A percentile compares a stretch with the other conserved stretches of the same genome.
Conservation (phyloP, 495 filamentous ascomycete species). For the Tricharina praecox region DNA sequence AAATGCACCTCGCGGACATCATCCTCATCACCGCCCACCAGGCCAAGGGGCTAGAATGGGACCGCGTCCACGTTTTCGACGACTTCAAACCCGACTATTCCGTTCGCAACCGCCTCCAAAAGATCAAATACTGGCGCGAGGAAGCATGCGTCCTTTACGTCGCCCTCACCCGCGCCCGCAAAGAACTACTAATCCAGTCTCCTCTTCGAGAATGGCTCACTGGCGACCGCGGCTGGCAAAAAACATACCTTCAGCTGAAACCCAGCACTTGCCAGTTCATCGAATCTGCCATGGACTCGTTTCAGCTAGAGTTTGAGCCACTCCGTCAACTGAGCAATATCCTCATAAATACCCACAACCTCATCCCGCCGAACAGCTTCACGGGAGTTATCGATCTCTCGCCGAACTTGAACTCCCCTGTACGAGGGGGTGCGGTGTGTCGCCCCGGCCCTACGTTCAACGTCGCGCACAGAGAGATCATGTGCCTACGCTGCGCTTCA, state of each 20-base stretch:
- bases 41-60: constrained; percentile 21
- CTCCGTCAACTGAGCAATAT: no score
- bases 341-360: no score
- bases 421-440: no score
- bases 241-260: not conserved
- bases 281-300: no score
- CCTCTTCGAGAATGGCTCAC: not conserved
- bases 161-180: constrained; percentile 17
- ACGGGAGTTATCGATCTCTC: no score
- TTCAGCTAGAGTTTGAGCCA: no score
- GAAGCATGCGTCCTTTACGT: constrained; percentile 18
- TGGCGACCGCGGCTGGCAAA: not conserved
- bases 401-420: no score
- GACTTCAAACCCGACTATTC: constrained; percentile 12
- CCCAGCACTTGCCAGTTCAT: no score
- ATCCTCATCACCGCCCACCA: constrained; percentile 17
- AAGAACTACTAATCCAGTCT: constrained; percentile 13
- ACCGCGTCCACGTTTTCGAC: constrained; percentile 13
- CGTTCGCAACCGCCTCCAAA: not conserved
- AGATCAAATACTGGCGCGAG: constrained; percentile 7
- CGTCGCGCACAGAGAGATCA: no score
- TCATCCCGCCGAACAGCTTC: no score
- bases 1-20: constrained; percentile 12
- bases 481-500: no score
- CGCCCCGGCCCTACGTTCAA: no score